Conservation (phyloP, 108 stramenopile genomes). For the Cylindrotheca closterium region DNA sequence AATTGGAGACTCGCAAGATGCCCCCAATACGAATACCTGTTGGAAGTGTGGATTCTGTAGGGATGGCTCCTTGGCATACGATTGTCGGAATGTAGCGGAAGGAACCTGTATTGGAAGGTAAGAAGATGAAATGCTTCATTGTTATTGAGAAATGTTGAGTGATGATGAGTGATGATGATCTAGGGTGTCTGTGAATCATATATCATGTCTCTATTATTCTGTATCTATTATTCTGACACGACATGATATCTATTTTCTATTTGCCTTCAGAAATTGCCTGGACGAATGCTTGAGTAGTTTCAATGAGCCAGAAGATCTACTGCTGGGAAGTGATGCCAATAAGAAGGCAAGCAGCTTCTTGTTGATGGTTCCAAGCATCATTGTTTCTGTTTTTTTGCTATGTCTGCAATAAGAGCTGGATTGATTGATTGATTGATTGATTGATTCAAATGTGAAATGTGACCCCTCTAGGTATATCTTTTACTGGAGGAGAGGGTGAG, state of each 20-base stretch:
- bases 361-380: too few relatives aligned
- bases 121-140: too few relatives aligned
- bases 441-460: too few relatives aligned
- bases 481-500: too few relatives aligned
- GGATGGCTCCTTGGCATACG: constrained; percentile 7
- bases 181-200: too few relatives aligned
- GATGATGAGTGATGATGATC: too few relatives aligned
- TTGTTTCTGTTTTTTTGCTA: too few relatives aligned
- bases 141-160: too few relatives aligned
- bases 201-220: neutral
- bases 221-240: neutral
- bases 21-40: constrained; percentile 15
- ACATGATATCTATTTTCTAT: neutral
- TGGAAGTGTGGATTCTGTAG: constrained; percentile 5
- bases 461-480: too few relatives aligned
- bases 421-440: too few relatives aligned
- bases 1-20: constrained; percentile 11
- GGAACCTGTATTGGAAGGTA: constrained; percentile 13
- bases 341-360: too few relatives aligned
- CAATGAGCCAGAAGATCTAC: neutral
- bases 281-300: neutral
- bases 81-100: constrained; percentile 12
- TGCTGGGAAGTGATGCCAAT: neutral
- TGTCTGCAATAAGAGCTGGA: too few relatives aligned
- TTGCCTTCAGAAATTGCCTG: neutral